phyloP scores from a whole-genome alignment of 768 basidiomycete genomes.

The Tulasnella sp. region DNA sequence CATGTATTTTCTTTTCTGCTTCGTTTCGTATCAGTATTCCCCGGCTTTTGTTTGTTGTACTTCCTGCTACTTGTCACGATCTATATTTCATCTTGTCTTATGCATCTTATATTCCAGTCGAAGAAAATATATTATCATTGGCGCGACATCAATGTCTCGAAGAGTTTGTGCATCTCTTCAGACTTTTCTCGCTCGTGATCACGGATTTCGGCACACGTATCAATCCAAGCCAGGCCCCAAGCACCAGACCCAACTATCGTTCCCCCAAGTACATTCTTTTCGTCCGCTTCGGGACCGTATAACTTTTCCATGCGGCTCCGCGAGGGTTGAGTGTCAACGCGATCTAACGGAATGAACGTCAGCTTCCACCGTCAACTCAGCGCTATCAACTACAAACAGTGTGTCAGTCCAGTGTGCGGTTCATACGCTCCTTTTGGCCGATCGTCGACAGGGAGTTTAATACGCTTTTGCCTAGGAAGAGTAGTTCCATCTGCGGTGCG shows the following conservation, averaged over 20 bases:
- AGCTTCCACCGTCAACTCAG: constrained; percentile 5
- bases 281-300: constrained; percentile 34
- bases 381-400: constrained; percentile 40
- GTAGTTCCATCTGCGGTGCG: constrained; percentile 19
- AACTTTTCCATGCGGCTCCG: constrained; percentile 46
- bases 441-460: constrained; percentile 23
- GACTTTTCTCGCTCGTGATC: constrained; percentile 8
- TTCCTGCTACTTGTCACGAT: too few species aligned
- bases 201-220: constrained; percentile 27
- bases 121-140: too few species aligned
- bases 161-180: constrained; percentile 12
- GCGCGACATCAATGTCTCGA: neutral
- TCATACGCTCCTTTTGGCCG: constrained; percentile 66
- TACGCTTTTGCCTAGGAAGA: constrained; percentile 24
- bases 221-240: constrained; percentile 73
- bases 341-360: constrained; percentile 38
- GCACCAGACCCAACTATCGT: constrained; percentile 65
- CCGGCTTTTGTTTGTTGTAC: too few species aligned
- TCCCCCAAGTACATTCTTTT: constrained; percentile 45
- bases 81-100: too few species aligned
- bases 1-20: neutral
- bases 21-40: too few species aligned
- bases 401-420: constrained; percentile 60
- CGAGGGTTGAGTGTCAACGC: constrained; percentile 65
- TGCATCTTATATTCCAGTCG: too few species aligned